A percentile compares a stretch with the other conserved stretches of the same genome.
Conservation (phyloP, 805 yeast genomes). For the Spathaspora sp. region DNA sequence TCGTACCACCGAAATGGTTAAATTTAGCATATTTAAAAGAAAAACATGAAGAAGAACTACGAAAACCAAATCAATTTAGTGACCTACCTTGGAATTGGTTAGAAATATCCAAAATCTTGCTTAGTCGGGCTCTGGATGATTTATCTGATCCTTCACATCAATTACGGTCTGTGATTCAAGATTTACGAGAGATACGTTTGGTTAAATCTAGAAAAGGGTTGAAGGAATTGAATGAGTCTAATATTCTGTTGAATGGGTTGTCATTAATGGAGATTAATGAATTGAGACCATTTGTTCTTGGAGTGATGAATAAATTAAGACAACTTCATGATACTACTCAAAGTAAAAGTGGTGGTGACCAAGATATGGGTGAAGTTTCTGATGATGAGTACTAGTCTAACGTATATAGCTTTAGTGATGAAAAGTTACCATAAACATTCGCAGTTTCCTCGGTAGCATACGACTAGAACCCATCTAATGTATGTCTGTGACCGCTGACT, state of each 20-base stretch:
- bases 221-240: slow-evolving; percentile 71
- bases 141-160: slow-evolving; percentile 68
- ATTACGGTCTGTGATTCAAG: slow-evolving; percentile 70
- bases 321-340: slow-evolving; percentile 41
- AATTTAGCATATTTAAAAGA: slow-evolving; percentile 48
- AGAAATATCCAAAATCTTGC: slow-evolving; percentile 67
- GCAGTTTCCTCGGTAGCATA: slow-evolving; percentile 96
- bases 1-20: slow-evolving; percentile 87
- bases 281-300: slow-evolving; percentile 74
- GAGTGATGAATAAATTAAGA: slow-evolving; percentile 76
- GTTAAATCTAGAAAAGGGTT: slow-evolving; percentile 82
- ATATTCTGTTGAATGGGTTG: slow-evolving; percentile 77
- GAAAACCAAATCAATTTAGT: slow-evolving; percentile 56
- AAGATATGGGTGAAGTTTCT: slow-evolving; percentile 4
- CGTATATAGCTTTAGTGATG: neutral
- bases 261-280: slow-evolving; percentile 86
- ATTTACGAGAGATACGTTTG: slow-evolving; percentile 76
- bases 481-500: slow-evolving; percentile 85
- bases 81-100: slow-evolving; percentile 86
- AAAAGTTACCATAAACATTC: slow-evolving; percentile 59
- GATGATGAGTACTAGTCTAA: neutral
- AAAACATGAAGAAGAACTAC: slow-evolving; percentile 64
- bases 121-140: slow-evolving; percentile 75
- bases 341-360: slow-evolving; percentile 12
- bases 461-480: slow-evolving; percentile 71